Evolutionary conservation across 2,329 filamentous ascomycete genomes (phyloP), one percentile per base, ranked within the genome.

Genomic region (Aspergillus ochraceus): DNA sequence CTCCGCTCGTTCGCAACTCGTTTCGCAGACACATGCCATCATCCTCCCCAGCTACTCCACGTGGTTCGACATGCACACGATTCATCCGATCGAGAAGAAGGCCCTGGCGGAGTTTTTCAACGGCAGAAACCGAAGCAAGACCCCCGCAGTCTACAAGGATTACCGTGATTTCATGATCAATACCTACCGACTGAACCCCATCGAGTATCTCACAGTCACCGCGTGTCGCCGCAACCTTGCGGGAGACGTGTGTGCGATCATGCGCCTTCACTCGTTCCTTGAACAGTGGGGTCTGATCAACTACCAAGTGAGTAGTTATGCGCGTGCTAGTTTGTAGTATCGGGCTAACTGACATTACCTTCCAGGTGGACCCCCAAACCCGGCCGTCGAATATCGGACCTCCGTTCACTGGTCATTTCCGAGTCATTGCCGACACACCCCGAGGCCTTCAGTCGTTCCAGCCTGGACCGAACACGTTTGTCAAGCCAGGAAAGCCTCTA

Each of bases 111-210:
- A 99, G 76, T 99, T 98, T 80, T 99, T 99, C 86, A 99, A 99
- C 81, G 94, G 88, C 76, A 88, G 95, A 61, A 99, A 99, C 79
- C 90, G 95, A 70, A 98, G 95, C 87, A 99, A 99, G 81, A 99
- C 95, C 0, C 90, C 92, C 1, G 89, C 92, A 52, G 91, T 98
- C 22, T 99, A 99, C 82, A 98, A 98, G 79, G 95, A 99, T 74
- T 99, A 99, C 78, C 89, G 95, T 68, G 95, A 99, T 74, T 99
- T 99, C 74, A 99, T 99, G 95, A 92, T 99, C 80, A 99, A 99
- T 80, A 98, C 95, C 14, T 99, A 99, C 78, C 89, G 95, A 42
- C 81, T 99, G 58, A 99, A 98, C 74, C 95, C 95, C 5, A 86
- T 92, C 56, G 95, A 99, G 76, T 99, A 99, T 72, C 84, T 99